Conservation (phyloP, 106 monocot genomes). For the Dioscorea zingiberensis region DNA sequence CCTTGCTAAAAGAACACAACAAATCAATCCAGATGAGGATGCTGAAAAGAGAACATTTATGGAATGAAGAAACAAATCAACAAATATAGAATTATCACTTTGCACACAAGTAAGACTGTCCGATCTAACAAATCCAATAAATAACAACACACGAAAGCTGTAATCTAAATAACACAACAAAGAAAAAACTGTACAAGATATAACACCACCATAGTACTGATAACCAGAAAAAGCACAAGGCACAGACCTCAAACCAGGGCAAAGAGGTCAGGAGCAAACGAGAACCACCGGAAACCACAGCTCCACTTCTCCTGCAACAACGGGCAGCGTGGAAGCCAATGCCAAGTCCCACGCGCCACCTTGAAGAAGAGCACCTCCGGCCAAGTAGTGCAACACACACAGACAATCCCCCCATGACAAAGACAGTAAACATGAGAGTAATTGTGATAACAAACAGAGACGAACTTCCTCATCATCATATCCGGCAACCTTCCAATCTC, state of each 20-base stretch:
- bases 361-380: constrained; percentile 40
- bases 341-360: constrained; percentile 32
- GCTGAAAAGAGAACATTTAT: too few species aligned
- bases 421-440: constrained; percentile 38
- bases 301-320: constrained; percentile 47
- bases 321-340: constrained; percentile 44
- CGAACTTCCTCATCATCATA: constrained; percentile 51
- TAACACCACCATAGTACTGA: too few species aligned
- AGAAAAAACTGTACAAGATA: too few species aligned
- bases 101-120: too few species aligned
- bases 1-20: too few species aligned
- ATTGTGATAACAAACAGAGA: constrained; percentile 48
- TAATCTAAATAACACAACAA: too few species aligned
- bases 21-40: too few species aligned
- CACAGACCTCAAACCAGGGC: constrained; percentile 34
- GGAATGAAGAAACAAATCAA: too few species aligned
- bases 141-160: too few species aligned
- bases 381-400: constrained; percentile 49
- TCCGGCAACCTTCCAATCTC: constrained; percentile 50
- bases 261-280: constrained; percentile 40
- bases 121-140: too few species aligned
- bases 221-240: too few species aligned
- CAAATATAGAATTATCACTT: too few species aligned
- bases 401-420: constrained; percentile 38
- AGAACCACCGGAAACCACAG: constrained; percentile 54